phyloP scores from a whole-genome alignment of 2,329 filamentous ascomycete genomes.

The Beauveria sp. region DNA sequence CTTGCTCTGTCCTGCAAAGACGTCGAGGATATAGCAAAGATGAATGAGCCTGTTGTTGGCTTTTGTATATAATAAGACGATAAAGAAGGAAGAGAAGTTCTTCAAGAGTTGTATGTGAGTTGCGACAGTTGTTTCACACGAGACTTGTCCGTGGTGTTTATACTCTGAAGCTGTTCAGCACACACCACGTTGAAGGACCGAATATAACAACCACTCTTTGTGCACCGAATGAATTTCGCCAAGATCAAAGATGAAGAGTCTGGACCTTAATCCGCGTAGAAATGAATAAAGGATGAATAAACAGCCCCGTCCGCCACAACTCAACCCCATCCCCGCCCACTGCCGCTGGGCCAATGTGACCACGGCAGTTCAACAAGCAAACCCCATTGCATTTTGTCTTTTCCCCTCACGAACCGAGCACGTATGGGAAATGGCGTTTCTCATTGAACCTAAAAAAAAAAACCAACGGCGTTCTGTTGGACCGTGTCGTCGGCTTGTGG shows the following conservation, averaged over 20 bases:
- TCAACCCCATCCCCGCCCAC: no score
- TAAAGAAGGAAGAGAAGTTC: neutral
- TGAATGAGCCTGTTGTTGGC: no score
- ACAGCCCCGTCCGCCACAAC: neutral
- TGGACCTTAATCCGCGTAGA: neutral
- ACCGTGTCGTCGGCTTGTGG: neutral
- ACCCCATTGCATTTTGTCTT: neutral
- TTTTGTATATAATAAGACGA: neutral
- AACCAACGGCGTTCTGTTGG: neutral
- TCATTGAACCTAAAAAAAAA: neutral
- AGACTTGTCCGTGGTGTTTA: neutral
- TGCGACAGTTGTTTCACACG: neutral
- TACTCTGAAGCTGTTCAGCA: neutral
- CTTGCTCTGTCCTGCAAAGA: neutral
- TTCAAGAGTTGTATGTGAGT: neutral
- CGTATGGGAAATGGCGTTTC: no score
- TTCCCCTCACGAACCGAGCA: no score
- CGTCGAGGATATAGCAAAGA: neutral
- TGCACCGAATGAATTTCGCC: neutral
- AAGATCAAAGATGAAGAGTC: neutral
- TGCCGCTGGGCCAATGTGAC: neutral
- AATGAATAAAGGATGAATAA: neutral
- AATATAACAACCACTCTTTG: neutral
- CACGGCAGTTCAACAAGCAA: neutral
- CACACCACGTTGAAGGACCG: neutral